Conservation (phyloP, 176 grass and related monocot species). For the Paspalum vaginatum region DNA sequence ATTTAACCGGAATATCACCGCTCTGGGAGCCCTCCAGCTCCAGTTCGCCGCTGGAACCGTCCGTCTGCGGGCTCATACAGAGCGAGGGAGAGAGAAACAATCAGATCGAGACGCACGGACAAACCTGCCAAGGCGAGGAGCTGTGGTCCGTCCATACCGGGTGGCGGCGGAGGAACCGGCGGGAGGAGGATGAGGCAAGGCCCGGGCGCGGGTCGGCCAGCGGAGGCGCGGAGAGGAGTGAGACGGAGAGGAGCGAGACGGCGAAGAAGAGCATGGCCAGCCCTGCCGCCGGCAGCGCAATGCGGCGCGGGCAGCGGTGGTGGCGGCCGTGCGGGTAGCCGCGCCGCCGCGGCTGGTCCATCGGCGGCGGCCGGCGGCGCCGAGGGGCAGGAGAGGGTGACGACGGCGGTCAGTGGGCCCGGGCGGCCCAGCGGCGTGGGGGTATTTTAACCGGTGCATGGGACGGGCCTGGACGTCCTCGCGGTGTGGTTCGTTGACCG, state of each 20-base stretch:
- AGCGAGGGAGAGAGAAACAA: neutral
- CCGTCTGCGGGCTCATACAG: neutral
- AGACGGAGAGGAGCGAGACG: slow-evolving; percentile 49
- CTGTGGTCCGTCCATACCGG: slow-evolving; percentile 26
- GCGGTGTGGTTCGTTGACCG: neutral
- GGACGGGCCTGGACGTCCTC: neutral
- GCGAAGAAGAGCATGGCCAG: slow-evolving; percentile 55
- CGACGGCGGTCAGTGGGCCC: slow-evolving; percentile 14
- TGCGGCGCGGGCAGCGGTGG: slow-evolving; percentile 46
- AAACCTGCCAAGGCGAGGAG: neutral
- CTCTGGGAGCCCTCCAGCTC: neutral
- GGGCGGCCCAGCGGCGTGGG: neutral
- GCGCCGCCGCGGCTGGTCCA: slow-evolving; percentile 69
- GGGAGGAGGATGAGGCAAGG: slow-evolving; percentile 36
- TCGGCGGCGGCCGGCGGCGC: slow-evolving; percentile 27
- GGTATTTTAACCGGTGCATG: slow-evolving; percentile 20
- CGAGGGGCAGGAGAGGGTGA: neutral
- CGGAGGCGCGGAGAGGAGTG: slow-evolving; percentile 66
- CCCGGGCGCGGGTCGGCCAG: slow-evolving; percentile 45
- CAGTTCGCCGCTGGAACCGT: slow-evolving; percentile 10
- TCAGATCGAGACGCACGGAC: slow-evolving; percentile 30
- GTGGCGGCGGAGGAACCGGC: slow-evolving; percentile 35
- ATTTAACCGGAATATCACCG: slow-evolving; percentile 9
- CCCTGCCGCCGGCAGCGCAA: slow-evolving; percentile 48
- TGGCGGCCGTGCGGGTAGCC: slow-evolving; percentile 32